Conservation (phyloP, 2,329 filamentous ascomycete genomes). For the Phyllosticta citribraziliensis region DNA sequence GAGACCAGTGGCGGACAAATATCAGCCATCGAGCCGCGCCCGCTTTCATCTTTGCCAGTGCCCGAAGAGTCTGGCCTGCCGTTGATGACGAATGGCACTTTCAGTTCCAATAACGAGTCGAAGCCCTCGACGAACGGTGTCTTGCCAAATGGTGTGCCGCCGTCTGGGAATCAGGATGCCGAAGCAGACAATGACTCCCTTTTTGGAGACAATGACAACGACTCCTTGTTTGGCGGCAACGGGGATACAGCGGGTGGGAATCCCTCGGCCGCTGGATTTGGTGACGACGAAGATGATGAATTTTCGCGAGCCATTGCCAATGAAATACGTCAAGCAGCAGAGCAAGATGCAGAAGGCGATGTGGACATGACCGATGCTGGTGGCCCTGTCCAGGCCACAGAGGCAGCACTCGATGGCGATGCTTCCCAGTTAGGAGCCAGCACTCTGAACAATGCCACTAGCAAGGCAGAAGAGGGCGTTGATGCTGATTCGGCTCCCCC, state of each 20-base stretch:
- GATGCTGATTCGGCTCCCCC: slow-evolving; percentile 13
- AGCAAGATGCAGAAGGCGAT: slow-evolving; percentile 31
- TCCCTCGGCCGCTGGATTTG: slow-evolving; percentile 46
- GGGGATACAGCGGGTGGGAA: slow-evolving; percentile 37
- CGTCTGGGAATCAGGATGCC: slow-evolving; percentile 26
- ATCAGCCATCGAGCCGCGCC: slow-evolving; percentile 76
- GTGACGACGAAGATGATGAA: slow-evolving; percentile 74
- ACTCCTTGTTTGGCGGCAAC: slow-evolving; percentile 82
- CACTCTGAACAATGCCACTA: not conserved
- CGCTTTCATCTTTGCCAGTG: slow-evolving; percentile 63
- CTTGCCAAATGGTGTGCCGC: slow-evolving; percentile 30
- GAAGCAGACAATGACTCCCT: slow-evolving; percentile 70
- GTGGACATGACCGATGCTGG: slow-evolving; percentile 37
- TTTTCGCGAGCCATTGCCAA: slow-evolving; percentile 64
- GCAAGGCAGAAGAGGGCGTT: not conserved
- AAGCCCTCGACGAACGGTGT: slow-evolving; percentile 49
- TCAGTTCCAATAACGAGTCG: slow-evolving; percentile 61
- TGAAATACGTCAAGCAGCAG: slow-evolving; percentile 35
- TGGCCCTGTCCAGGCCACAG: slow-evolving; percentile 31
- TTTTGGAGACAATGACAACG: slow-evolving; percentile 64
- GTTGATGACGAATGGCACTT: slow-evolving; percentile 51
- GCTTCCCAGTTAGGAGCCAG: not conserved
- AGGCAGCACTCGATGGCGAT: not conserved
- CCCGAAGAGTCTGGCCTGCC: slow-evolving; percentile 59
- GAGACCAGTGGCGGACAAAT: slow-evolving; percentile 74